phyloP scores from a whole-genome alignment of 1,284 basidiomycete genomes.

The Marasmius oreades region DNA sequence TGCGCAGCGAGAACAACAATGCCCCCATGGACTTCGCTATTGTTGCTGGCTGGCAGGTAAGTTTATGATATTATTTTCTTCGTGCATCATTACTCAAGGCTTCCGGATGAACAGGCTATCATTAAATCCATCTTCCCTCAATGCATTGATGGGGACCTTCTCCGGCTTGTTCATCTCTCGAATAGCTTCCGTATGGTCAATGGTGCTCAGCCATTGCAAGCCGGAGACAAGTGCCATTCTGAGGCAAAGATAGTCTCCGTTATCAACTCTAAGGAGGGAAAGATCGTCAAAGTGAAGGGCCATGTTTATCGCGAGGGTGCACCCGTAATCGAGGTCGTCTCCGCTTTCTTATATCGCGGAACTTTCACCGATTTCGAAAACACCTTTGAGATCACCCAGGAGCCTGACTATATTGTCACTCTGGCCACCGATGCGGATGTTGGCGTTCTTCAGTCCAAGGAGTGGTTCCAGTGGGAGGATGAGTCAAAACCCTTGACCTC shows the following conservation, averaged over 20 bases:
- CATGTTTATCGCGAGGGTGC: constrained; percentile 73
- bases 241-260: constrained; percentile 89
- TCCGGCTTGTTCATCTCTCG: constrained; percentile 95
- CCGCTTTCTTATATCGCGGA: constrained; percentile 96
- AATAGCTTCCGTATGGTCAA: constrained; percentile 93
- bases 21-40: constrained; percentile 99
- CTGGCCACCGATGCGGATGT: constrained; percentile 78
- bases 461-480: constrained; percentile 97
- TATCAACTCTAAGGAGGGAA: constrained; percentile 89
- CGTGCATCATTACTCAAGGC: background rate
- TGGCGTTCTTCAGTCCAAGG: constrained; percentile 91
- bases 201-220: constrained; percentile 73
- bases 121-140: constrained; percentile 97
- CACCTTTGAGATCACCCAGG: constrained; percentile 91
- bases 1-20: constrained; percentile 64
- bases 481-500: constrained; percentile 74
- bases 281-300: constrained; percentile 91
- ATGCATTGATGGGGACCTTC: constrained; percentile 86
- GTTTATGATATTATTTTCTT: constrained; percentile 22
- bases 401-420: constrained; percentile 83
- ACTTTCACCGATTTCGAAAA: constrained; percentile 91
- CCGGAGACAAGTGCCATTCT: constrained; percentile 88
- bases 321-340: constrained; percentile 90
- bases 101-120: constrained; percentile 63
- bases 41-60: constrained; percentile 94